These are phyloP conservation scores for Syzygium aromaticum DNA, from an alignment of 345 rosid genomes.

Conservation along the genomic window DNA sequence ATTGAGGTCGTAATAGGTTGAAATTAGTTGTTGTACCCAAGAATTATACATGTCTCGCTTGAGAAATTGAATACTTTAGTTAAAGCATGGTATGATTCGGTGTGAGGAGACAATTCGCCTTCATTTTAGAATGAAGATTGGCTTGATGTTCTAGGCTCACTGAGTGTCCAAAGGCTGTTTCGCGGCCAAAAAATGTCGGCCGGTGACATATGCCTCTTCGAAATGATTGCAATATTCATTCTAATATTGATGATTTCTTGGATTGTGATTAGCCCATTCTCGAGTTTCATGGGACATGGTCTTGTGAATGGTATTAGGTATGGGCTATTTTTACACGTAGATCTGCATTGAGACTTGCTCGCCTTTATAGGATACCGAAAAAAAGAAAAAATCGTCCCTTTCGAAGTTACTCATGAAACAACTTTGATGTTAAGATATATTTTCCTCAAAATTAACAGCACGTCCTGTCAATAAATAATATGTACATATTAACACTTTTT, in stretches of 20 bases:
- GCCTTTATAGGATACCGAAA: not conserved
- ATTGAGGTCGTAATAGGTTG: rapidly evolving
- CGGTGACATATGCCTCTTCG: not conserved
- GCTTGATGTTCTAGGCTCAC: not conserved
- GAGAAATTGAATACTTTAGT: rapidly evolving
- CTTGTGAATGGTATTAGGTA: not conserved
- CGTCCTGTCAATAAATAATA: not conserved
- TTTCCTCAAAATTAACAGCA: not conserved
- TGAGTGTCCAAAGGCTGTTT: not conserved
- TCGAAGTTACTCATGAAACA: not conserved
- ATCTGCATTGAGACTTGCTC: rapidly evolving
- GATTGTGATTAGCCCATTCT: not conserved
- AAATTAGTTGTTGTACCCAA: not conserved
- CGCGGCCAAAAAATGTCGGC: no score
- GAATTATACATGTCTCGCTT: rapidly evolving
- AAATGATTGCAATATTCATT: not conserved
- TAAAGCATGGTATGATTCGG: rapidly evolving
- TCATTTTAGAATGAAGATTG: no score
- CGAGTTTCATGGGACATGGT: not conserved
- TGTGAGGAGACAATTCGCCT: rapidly evolving
- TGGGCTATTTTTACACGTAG: rapidly evolving
- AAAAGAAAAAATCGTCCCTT: not conserved
- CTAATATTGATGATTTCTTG: not conserved
- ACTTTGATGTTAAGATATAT: rapidly evolving
- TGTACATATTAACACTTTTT: not conserved